Evolutionary conservation across 805 yeast genomes (phyloP), one percentile per base, ranked within the genome.

Genomic region (Hanseniaspora hatyaiensis): DNA sequence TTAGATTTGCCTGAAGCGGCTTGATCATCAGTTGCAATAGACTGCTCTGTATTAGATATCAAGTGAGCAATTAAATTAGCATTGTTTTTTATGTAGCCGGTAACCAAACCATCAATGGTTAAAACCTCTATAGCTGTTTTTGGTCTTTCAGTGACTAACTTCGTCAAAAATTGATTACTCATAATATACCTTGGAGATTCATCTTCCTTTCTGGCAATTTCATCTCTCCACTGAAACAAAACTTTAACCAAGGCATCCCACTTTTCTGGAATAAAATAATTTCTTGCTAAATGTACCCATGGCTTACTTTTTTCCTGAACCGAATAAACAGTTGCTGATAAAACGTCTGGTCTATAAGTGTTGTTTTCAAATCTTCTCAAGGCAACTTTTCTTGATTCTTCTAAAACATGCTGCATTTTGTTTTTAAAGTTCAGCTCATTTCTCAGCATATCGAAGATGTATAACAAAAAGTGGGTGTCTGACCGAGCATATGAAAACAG

Each of bases 401-500:
- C 70, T 16, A 89, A 66, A 1, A 85, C 96, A 15, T 68, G 66
- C n/a, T 73, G 73, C 57, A 79, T 52, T 52, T 72, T 72, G 34
- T 71, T 67, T 34, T 65, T 59, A 23, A 72, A 71, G 2, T 82
- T 57, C 13, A 89, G 66, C 56, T 71, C 69, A 53, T 80, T 80
- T 52, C 77, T 77, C 62, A 92, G 63, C 52, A 74, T 74, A 57
- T 86, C 89, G 63, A 71, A 92, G 13, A 92, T 82, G 61, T 82
- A 75, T 31, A 92, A 68, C 44, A 92, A 65, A 57, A 87, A 92
- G 63, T 92, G 98, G 0, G 98, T 92, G 63, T 92, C 98, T 0
- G 96, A 82, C 53, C 95, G 73, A 0, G 98, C 98, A 61, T 92
- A 92, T 13, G 80, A 75, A 51, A 70, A 63, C 88, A 92, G 81